Conservation (phyloP, 2,329 filamentous ascomycete species). For the Lasiodiplodia theobromae region DNA sequence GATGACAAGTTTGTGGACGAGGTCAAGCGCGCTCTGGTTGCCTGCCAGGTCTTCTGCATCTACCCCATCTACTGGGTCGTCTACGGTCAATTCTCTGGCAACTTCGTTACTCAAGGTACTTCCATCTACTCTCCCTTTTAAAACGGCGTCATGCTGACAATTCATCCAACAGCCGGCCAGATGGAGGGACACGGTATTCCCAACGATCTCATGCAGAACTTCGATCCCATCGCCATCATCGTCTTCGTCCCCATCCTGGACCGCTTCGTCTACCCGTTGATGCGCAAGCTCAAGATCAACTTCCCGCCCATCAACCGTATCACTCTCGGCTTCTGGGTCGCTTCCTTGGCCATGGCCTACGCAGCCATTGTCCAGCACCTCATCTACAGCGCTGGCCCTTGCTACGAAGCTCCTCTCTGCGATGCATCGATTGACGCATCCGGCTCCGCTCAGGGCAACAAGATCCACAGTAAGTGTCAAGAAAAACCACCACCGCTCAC, state of each 20-base stretch:
- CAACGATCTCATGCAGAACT: constrained; percentile 58
- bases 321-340: constrained; percentile 60
- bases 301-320: constrained; percentile 62
- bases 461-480: constrained; percentile 46
- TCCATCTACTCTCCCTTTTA: background rate
- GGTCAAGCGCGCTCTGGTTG: constrained; percentile 69
- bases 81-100: constrained; percentile 51
- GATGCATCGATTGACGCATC: constrained; percentile 38
- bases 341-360: constrained; percentile 61
- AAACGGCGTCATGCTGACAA: background rate
- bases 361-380: constrained; percentile 65
- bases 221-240: constrained; percentile 55
- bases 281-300: constrained; percentile 51
- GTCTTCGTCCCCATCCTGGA: constrained; percentile 56
- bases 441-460: constrained; percentile 42
- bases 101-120: constrained; percentile 52
- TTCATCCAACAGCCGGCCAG: constrained; percentile 41
- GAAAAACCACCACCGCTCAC: background rate
- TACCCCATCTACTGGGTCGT: constrained; percentile 58
- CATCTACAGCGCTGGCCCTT: constrained; percentile 57
- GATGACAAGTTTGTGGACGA: constrained; percentile 77
- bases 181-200: constrained; percentile 55
- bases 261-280: constrained; percentile 50
- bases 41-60: constrained; percentile 71
- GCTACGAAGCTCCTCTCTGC: constrained; percentile 54